Percentiles rank a stretch among this genome's conserved stretches.
Evolutionary conservation across 169 alveolate genomes (phyloP).

Genomic region (Babesia divergens): DNA sequence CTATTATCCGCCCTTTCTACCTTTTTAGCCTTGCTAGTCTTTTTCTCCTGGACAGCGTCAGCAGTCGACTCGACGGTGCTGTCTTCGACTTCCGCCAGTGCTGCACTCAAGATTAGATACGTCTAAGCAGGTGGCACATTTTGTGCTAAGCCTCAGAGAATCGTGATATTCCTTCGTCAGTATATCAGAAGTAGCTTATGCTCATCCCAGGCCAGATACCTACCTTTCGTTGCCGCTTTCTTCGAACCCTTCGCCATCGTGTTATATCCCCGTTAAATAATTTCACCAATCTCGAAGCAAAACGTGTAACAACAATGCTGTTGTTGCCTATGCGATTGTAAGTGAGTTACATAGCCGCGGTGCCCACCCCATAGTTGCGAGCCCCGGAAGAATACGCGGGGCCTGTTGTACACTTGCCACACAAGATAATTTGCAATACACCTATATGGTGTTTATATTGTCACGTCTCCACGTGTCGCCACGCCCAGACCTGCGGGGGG

Average conservation of each 20-base stretch:
- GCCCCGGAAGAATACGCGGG: background rate
- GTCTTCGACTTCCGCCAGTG: conserved; percentile 6
- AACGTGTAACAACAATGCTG: background rate
- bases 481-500: too few relatives aligned
- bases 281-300: background rate
- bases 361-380: conserved; percentile 27
- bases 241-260: conserved; percentile 25
- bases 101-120: background rate
- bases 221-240: conserved; percentile 22
- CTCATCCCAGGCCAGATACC: conserved; percentile 36
- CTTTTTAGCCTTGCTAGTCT: conserved; percentile 6
- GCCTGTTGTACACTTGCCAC: conserved; percentile 2
- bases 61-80: background rate
- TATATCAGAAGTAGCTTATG: conserved; percentile 17
- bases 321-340: background rate
- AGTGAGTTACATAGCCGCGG: background rate
- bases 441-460: too few relatives aligned
- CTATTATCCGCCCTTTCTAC: conserved; percentile 22
- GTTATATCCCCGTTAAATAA: background rate
- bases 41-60: background rate
- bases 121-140: background rate
- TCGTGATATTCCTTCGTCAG: conserved; percentile 27
- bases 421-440: too few relatives aligned
- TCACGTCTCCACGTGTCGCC: too few relatives aligned
- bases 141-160: conserved; percentile 13